Conservation (phyloP, 192 early-diverging fungal genomes). For the Coemansia sp. region DNA sequence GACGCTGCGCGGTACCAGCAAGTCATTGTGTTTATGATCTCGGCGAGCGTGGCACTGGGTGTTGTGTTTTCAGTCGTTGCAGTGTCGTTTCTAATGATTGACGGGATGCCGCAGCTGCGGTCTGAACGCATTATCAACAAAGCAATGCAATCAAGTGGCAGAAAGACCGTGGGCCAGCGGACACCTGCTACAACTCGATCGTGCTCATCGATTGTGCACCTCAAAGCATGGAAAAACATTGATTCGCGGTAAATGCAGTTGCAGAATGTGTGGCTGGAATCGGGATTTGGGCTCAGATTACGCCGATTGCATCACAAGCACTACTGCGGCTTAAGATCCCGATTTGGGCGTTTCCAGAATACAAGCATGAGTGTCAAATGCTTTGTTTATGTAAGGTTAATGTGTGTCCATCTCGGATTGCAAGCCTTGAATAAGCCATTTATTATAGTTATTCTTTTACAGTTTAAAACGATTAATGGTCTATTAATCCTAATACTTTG, state of each 20-base stretch:
- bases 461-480: too few relatives aligned
- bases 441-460: too few relatives aligned
- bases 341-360: too few relatives aligned
- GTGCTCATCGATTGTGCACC: slow-evolving; percentile 18
- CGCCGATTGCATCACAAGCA: background rate
- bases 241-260: background rate
- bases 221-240: slow-evolving; percentile 29
- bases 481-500: too few relatives aligned
- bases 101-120: slow-evolving; percentile 28
- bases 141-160: background rate
- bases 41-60: slow-evolving; percentile 65
- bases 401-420: too few relatives aligned
- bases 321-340: too few relatives aligned
- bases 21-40: slow-evolving; percentile 87
- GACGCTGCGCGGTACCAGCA: slow-evolving; percentile 81
- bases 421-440: too few relatives aligned
- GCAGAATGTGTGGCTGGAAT: background rate
- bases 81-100: slow-evolving; percentile 34
- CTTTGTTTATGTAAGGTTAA: too few relatives aligned
- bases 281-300: background rate
- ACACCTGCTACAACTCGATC: slow-evolving; percentile 10
- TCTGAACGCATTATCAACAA: slow-evolving; percentile 25
- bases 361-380: too few relatives aligned
- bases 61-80: slow-evolving; percentile 44
- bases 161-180: background rate